Conservation (phyloP, 345 rosid genomes). For the Syzygium jambos region DNA sequence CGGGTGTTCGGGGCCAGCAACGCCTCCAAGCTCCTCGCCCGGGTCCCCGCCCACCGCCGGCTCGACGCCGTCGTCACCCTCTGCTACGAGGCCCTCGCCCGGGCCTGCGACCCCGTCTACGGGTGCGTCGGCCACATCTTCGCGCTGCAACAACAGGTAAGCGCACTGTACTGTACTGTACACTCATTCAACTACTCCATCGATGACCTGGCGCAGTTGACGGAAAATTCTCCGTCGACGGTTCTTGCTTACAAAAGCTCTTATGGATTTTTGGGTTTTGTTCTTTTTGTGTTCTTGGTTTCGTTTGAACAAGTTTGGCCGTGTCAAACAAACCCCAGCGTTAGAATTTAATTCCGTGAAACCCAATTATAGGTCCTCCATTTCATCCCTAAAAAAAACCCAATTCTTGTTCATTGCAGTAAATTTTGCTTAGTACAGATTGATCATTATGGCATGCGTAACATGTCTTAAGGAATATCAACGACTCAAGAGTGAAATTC, state of each 20-base stretch:
- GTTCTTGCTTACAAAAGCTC: background rate
- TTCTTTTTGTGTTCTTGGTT: background rate
- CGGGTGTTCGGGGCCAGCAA: slow-evolving; percentile 92
- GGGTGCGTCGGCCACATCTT: slow-evolving; percentile 76
- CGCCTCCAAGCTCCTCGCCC: slow-evolving; percentile 64
- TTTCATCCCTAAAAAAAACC: background rate
- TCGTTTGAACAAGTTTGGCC: too few species aligned
- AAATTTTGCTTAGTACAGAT: background rate
- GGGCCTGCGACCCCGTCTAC: slow-evolving; percentile 77
- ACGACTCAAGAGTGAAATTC: background rate
- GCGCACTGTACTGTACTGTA: background rate
- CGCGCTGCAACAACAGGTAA: slow-evolving; percentile 78
- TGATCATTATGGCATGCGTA: background rate
- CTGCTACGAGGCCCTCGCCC: slow-evolving; percentile 75
- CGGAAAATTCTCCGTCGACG: background rate
- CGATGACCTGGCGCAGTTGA: background rate
- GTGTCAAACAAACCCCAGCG: background rate
- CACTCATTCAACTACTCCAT: background rate
- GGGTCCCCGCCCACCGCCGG: slow-evolving; percentile 54
- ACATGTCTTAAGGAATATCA: background rate
- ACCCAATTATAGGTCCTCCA: background rate
- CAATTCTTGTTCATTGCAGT: background rate
- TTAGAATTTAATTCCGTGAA: background rate
- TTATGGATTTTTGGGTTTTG: background rate
- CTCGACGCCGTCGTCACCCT: slow-evolving; percentile 74